Evolutionary conservation across 345 rosid genomes (phyloP), one percentile per base, ranked within the genome.

Genomic region (Alliaria petiolata): DNA sequence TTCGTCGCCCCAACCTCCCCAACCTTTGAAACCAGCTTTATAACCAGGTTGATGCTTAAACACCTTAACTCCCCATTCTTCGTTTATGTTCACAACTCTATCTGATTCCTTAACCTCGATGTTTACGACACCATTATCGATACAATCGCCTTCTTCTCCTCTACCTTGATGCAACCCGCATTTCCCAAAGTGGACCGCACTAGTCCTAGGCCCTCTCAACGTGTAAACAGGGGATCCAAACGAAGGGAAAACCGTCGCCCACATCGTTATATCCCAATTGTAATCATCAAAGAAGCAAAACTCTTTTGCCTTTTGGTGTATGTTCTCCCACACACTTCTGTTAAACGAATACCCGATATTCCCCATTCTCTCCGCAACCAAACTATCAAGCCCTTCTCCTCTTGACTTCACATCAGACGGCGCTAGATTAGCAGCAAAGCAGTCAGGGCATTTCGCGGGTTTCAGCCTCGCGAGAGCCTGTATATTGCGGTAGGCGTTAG

Each of bases 1-100:
- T 20, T 83, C 80, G 53, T 95, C 99, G 0, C 98, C 98, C 99
- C 99, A 95, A 71, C 99, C 98, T 74, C 99, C 99, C 99, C 99
- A 95, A 64, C 99, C 99, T 78, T 85, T 86, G 83, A 91, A 91
- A 47, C 98, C 97, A 56, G 93, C 99, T 84, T 92, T 85, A 76
- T 95, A 95, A 40, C 99, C 99, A 1, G 90, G 76, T 73, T 95
- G 98, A 80, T 86, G 71, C 82, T 86, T 49, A 59, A 57, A 80
- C 30, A 86, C 74, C 34, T 64, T 82, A 54, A 91, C 83, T 19
- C 67, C 72, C 99, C 99, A 95, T 52, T 55, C 76, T 19, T 86
- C 60, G 36, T 89, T 79, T 53, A 91, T 80, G 76, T 85, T 91
- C 30, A 71, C 74, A n/a, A 71, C 83, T 81, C 76, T 83, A 78